These are phyloP conservation scores for Lignosus rhinocerotis DNA, from an alignment of 1,284 basidiomycete genomes.

Conservation along the genomic window DNA sequence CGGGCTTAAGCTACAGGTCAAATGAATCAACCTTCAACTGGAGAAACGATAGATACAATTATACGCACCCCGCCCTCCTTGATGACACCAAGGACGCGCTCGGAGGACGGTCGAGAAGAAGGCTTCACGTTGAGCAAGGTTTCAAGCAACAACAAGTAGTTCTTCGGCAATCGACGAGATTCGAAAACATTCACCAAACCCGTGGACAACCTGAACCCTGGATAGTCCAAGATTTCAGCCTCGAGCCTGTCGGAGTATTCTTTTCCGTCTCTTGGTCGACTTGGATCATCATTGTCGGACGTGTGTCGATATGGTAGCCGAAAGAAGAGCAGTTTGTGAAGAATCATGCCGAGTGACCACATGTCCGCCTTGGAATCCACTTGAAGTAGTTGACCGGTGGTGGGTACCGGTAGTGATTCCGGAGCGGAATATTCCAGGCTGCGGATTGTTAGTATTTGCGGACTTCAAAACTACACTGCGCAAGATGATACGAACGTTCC, in stretches of 20 bases:
- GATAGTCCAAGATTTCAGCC: slow-evolving; percentile 72
- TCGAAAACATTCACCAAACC: slow-evolving; percentile 57
- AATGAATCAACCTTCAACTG: background rate
- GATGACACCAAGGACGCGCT: slow-evolving; percentile 66
- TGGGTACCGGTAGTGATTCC: slow-evolving; percentile 76
- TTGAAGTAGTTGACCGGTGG: slow-evolving; percentile 66
- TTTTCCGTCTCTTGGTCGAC: slow-evolving; percentile 45
- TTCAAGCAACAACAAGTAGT: slow-evolving; percentile 73
- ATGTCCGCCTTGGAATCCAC: slow-evolving; percentile 88
- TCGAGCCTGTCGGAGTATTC: slow-evolving; percentile 69
- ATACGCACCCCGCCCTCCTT: slow-evolving; percentile 62
- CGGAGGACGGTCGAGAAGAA: slow-evolving; percentile 64
- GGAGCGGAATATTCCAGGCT: slow-evolving; percentile 84
- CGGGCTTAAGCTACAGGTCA: slow-evolving; percentile 2
- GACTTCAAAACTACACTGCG: background rate
- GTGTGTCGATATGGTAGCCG: slow-evolving; percentile 76
- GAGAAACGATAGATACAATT: background rate
- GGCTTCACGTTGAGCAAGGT: slow-evolving; percentile 66
- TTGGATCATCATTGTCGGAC: slow-evolving; percentile 48
- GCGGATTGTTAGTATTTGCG: slow-evolving; percentile 6
- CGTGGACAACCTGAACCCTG: slow-evolving; percentile 68
- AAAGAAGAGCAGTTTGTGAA: slow-evolving; percentile 91
- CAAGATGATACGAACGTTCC: slow-evolving; percentile 74
- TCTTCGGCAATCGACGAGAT: slow-evolving; percentile 65
- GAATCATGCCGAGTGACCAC: slow-evolving; percentile 90